Base-by-base conservation (phyloP, 2,329 filamentous ascomycete species). In the Spiromastix sp. region DNA sequence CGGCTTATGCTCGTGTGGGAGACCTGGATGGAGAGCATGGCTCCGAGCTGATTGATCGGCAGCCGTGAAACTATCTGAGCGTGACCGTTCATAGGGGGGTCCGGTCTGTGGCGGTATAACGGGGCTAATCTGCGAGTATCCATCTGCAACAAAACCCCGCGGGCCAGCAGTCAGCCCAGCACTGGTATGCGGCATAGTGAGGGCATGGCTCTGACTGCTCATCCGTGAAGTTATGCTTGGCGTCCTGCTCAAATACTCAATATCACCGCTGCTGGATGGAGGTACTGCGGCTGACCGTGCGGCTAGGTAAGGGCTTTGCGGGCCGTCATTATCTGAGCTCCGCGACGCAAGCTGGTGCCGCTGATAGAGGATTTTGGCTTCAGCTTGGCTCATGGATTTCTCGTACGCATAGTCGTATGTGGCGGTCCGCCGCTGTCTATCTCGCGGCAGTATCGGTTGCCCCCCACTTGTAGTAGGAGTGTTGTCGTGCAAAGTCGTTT, bases 361-460 rank as follows among this genome's bases (percentile, higher is more conserved):
- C 63, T 95, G 89, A 59, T 94, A 98, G 64, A 96, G 93, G 43
- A 95, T 72, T 60, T 94, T 96, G 40, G 89, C 85, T 56, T 98
- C 91, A 17, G 84, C 80, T 58, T 94, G 86, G 52, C 81, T 93
- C 77, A 94, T 82, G 52, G 89, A 84, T 51, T 91, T 93, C 61
- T 98, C 91, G 35, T 85, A 83, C 34, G 89, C 81, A 51, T 89
- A 85, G 59, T 95, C 87, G 63, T 93, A 95, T 55, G 86, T 93
- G 13, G 87, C 84, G 6, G 86, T 94, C 55, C 79, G 80, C 38
- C 69, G 63, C 52, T 74, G 70, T 26, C 50, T 52, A 41, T 64
- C 63, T 44, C 60, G 51, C 25, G 59, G 51, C 15, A 63, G 50
- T 21, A 62, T 49, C 17, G 36, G 36, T 44, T 42, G 39, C 20